A percentile compares a stretch with the other conserved stretches of the same genome.
Evolutionary conservation across 768 basidiomycete genomes (phyloP).

Genomic region (Kwoniella europaea): DNA sequence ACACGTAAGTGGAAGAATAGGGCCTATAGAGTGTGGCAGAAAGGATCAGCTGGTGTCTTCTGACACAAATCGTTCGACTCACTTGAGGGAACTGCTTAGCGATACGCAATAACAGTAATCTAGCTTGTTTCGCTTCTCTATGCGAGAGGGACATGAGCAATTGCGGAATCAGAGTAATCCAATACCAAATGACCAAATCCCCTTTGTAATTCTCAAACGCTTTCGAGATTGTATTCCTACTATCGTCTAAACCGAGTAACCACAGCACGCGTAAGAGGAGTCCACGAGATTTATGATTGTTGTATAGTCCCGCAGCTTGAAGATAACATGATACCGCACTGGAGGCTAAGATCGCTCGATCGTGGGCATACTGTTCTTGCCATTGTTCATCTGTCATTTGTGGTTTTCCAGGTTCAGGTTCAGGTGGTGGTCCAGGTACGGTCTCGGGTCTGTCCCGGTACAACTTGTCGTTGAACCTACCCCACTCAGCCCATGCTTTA

Average conservation of each 20-base stretch:
- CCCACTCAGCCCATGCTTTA: conserved; percentile 99
- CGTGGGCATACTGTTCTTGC: conserved; percentile 40
- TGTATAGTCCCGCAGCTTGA: conserved; percentile 94
- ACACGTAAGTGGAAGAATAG: conserved; percentile 94
- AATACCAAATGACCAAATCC: conserved; percentile 96
- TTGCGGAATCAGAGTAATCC: conserved; percentile 97
- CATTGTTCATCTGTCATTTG: conserved; percentile 51
- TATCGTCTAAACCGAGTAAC: conserved; percentile 91
- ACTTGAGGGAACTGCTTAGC: conserved; percentile 93
- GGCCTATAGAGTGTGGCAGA: conserved; percentile 64
- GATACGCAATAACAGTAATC: conserved; percentile 83
- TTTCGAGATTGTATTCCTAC: conserved; percentile 55
- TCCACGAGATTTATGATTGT: conserved; percentile 88
- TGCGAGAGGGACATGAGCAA: conserved; percentile 85
- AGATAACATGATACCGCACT: conserved; percentile 97
- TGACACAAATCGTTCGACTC: conserved; percentile 37
- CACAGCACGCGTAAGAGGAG: conserved; percentile 91
- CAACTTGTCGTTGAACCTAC: conserved; percentile 86
- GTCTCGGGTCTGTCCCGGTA: conserved; percentile 78
- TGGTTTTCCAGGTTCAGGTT: conserved; percentile 52
- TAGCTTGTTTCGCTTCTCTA: conserved; percentile 89
- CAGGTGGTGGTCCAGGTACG: conserved; percentile 42
- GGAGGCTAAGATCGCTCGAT: conserved; percentile 67
- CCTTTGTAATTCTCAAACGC: conserved; percentile 92
- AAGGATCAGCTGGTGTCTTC: neutral